A percentile compares a stretch with the other conserved stretches of the same genome.
phyloP scores from a whole-genome alignment of 75 land plant genomes.

The Cryptomeria japonica region DNA sequence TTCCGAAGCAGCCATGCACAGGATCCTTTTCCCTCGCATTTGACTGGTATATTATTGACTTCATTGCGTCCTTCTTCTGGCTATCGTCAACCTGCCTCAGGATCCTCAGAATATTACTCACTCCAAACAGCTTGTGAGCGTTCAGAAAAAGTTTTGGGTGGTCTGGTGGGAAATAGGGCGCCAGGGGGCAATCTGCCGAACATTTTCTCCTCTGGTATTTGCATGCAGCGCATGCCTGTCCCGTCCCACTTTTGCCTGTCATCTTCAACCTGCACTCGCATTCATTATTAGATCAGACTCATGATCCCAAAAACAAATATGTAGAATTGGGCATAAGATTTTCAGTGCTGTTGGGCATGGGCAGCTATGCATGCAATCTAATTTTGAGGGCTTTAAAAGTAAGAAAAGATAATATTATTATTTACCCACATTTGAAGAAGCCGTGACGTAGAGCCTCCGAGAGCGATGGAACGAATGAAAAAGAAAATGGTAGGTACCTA shows the following conservation, averaged over 20 bases:
- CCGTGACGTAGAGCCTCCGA: background rate
- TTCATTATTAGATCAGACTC: too few species aligned
- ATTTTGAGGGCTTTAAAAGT: too few species aligned
- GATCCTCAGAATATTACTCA: slow-evolving; percentile 56
- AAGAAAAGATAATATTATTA: too few species aligned
- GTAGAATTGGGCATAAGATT: too few species aligned
- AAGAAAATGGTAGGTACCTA: too few species aligned
- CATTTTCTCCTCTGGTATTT: slow-evolving; percentile 61
- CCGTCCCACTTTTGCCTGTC: slow-evolving; percentile 10
- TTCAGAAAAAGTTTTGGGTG: slow-evolving; percentile 45
- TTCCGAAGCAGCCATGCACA: slow-evolving; percentile 55
- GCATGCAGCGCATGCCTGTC: slow-evolving; percentile 57
- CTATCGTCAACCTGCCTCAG: slow-evolving; percentile 33
- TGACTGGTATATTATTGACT: slow-evolving; percentile 59
- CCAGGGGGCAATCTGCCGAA: slow-evolving; percentile 37
- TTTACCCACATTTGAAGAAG: background rate
- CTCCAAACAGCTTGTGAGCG: slow-evolving; percentile 67
- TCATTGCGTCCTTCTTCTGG: slow-evolving; percentile 43
- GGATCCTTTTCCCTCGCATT: slow-evolving; percentile 53
- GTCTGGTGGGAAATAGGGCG: slow-evolving; percentile 54
- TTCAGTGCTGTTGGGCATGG: too few species aligned
- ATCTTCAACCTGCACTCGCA: background rate
- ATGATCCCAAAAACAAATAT: too few species aligned
- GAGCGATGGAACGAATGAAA: background rate
- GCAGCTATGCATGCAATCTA: too few species aligned